These are phyloP conservation scores for Trifolium pratense DNA, from an alignment of 306 rosid species.

Conservation along the genomic window DNA sequence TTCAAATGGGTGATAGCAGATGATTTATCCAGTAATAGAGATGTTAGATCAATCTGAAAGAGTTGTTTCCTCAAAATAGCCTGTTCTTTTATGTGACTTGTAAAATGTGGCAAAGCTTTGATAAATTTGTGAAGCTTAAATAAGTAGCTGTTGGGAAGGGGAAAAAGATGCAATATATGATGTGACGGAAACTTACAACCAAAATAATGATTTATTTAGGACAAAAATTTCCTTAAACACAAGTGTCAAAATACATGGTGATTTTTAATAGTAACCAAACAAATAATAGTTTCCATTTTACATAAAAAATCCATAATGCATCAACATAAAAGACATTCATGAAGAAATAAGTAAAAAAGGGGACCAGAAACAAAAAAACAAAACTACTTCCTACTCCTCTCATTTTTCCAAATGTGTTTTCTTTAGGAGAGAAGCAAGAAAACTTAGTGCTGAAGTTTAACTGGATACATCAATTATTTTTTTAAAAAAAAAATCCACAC, in stretches of 20 bases:
- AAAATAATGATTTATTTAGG: not conserved
- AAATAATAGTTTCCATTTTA: not conserved
- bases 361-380: not conserved
- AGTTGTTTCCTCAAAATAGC: not conserved
- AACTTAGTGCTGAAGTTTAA: conserved; percentile 1
- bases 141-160: not conserved
- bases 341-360: conserved; percentile 8
- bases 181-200: conserved; percentile 5
- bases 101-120: not conserved
- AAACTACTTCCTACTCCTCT: not conserved
- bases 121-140: not conserved
- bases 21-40: not conserved
- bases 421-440: not conserved
- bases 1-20: conserved; percentile 5
- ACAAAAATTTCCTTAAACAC: not conserved
- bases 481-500: not conserved
- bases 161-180: not conserved
- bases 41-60: not conserved
- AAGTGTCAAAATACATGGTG: not conserved
- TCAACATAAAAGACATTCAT: too few species aligned
- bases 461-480: conserved; percentile 2
- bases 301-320: conserved; percentile 4
- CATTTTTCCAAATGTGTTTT: not conserved
- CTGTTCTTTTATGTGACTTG: not conserved
- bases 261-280: conserved; percentile 1